A percentile compares a stretch with the other conserved stretches of the same genome.
Conservation (phyloP, 2,329 filamentous ascomycete genomes). For the Epichloe coenophiala region DNA sequence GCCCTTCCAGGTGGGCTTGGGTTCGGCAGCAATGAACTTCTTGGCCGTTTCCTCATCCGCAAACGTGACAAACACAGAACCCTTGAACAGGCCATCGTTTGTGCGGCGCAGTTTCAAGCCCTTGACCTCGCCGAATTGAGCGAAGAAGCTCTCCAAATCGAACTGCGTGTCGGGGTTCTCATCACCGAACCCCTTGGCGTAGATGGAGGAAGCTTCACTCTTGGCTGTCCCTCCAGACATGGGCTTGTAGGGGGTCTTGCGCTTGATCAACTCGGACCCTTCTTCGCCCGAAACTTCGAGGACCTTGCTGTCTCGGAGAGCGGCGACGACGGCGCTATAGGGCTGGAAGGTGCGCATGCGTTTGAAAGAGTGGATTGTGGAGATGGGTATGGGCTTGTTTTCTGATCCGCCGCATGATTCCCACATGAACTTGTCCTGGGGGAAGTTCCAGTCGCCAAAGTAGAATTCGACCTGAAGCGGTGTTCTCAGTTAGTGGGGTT, state of each 20-base stretch:
- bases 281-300: slow-evolving; percentile 64
- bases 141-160: slow-evolving; percentile 87
- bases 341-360: slow-evolving; percentile 94
- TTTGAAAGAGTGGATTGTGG: slow-evolving; percentile 73
- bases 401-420: slow-evolving; percentile 60
- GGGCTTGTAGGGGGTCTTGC: slow-evolving; percentile 57
- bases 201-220: slow-evolving; percentile 63
- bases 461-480: slow-evolving; percentile 73
- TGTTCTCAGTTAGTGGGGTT: not conserved
- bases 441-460: slow-evolving; percentile 88
- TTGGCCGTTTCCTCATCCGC: slow-evolving; percentile 62
- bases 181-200: slow-evolving; percentile 86
- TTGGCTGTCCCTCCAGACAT: slow-evolving; percentile 46
- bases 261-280: slow-evolving; percentile 57
- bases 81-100: slow-evolving; percentile 70
- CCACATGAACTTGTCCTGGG: slow-evolving; percentile 79
- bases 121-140: slow-evolving; percentile 63
- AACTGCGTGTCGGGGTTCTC: slow-evolving; percentile 79
- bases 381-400: slow-evolving; percentile 71
- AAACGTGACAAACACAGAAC: slow-evolving; percentile 93
- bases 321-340: slow-evolving; percentile 68
- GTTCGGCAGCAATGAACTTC: slow-evolving; percentile 67
- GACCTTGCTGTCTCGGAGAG: slow-evolving; percentile 62
- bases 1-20: slow-evolving; percentile 73
- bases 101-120: slow-evolving; percentile 76